Conservation (phyloP, 495 filamentous ascomycete species). For the Podospora pseudoanserina region DNA sequence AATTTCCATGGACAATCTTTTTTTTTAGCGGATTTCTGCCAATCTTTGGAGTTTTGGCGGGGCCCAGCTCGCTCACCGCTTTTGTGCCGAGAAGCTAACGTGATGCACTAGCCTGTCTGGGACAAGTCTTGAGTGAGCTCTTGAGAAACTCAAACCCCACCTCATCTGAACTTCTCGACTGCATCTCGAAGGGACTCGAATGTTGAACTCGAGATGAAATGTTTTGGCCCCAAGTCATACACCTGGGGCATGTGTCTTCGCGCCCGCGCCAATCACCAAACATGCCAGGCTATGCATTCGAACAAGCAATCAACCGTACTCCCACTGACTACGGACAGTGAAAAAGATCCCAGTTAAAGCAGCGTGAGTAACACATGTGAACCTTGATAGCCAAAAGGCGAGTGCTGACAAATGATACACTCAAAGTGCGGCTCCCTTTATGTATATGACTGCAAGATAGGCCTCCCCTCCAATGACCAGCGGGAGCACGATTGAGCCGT, state of each 20-base stretch:
- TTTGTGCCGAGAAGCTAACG: neutral
- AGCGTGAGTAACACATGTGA: neutral
- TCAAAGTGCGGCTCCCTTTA: neutral
- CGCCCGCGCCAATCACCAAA: neutral
- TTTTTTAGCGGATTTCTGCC: conserved; percentile 32
- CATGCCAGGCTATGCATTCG: neutral
- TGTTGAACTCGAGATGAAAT: neutral
- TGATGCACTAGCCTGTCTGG: conserved; percentile 3
- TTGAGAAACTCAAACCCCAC: neutral
- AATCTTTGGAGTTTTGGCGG: conserved; percentile 23
- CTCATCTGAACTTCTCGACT: conserved; percentile 2
- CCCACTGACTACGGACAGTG: neutral
- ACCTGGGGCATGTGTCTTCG: neutral
- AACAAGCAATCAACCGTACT: neutral
- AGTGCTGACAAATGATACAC: neutral
- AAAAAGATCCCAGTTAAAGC: neutral
- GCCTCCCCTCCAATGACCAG: neutral
- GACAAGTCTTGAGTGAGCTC: neutral
- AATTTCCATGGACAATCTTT: conserved; percentile 25
- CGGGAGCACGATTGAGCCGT: neutral
- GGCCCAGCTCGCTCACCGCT: conserved; percentile 25
- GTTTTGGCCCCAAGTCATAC: neutral
- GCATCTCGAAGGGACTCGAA: neutral
- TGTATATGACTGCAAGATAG: neutral
- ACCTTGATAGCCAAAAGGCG: conserved; percentile 15